Evolutionary conservation across 768 basidiomycete species (phyloP).

Genomic region (Glaciozyma martinii): DNA sequence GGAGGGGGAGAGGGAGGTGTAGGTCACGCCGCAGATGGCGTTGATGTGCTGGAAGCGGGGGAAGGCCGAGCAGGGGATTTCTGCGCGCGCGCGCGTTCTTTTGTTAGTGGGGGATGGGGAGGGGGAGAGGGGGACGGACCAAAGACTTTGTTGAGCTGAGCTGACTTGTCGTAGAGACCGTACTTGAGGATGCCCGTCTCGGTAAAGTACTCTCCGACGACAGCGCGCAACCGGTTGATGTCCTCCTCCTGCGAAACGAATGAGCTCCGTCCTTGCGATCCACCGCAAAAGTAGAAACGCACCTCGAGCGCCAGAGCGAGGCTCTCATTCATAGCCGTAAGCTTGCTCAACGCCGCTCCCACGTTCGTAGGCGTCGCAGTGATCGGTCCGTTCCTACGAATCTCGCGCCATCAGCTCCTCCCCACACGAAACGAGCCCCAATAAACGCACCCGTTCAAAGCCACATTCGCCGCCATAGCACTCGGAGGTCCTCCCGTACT

Average conservation of each 20-base stretch:
- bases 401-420: not conserved
- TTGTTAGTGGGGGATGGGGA: not conserved
- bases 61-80: slow-evolving; percentile 28
- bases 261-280: not conserved
- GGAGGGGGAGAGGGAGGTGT: slow-evolving; percentile 1
- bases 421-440: accelerated
- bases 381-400: slow-evolving; percentile 23
- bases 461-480: not conserved
- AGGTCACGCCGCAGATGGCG: slow-evolving; percentile 17
- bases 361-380: slow-evolving; percentile 15
- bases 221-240: slow-evolving; percentile 14
- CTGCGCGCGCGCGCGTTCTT: not conserved
- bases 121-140: not conserved
- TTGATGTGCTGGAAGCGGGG: slow-evolving; percentile 29
- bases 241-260: not conserved
- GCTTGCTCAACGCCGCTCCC: slow-evolving; percentile 3
- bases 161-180: slow-evolving; percentile 17
- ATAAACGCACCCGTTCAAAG: not conserved
- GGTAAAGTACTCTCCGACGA: slow-evolving; percentile 24
- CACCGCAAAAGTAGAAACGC: not conserved
- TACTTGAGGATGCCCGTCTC: slow-evolving; percentile 27
- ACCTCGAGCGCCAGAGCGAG: slow-evolving; percentile 21
- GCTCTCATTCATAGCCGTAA: slow-evolving; percentile 18
- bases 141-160: slow-evolving; percentile 23
- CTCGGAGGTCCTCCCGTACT: not conserved